These are phyloP conservation scores for Didymella pinodella DNA, from an alignment of 2,329 filamentous ascomycete species.

Conservation along the genomic window DNA sequence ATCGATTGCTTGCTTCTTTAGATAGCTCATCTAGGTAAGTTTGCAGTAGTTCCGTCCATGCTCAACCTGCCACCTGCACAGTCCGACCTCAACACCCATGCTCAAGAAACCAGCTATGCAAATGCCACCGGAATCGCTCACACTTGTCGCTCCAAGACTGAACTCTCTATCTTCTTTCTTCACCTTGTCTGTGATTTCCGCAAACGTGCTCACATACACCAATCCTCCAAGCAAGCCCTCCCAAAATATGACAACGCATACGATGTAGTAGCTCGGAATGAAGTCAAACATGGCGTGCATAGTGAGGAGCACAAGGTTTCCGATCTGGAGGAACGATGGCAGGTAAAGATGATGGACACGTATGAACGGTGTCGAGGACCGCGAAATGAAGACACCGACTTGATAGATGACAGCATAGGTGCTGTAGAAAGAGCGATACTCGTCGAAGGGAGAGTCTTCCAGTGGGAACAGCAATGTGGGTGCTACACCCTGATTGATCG, in stretches of 20 bases:
- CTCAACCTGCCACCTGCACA: slow-evolving; percentile 86
- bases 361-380: slow-evolving; percentile 87
- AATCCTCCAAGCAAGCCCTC: slow-evolving; percentile 89
- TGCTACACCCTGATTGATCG: slow-evolving; percentile 93
- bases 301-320: slow-evolving; percentile 77
- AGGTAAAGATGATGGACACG: slow-evolving; percentile 82
- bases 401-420: slow-evolving; percentile 96
- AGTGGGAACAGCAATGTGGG: slow-evolving; percentile 91
- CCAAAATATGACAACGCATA: slow-evolving; percentile 90
- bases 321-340: slow-evolving; percentile 81
- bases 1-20: background rate
- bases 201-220: slow-evolving; percentile 91
- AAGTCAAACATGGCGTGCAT: slow-evolving; percentile 81
- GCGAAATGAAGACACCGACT: slow-evolving; percentile 91
- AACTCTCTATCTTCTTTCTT: slow-evolving; percentile 84
- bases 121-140: slow-evolving; percentile 90
- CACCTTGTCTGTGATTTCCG: slow-evolving; percentile 87
- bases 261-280: slow-evolving; percentile 83
- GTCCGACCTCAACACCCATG: slow-evolving; percentile 79
- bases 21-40: slow-evolving; percentile 10
- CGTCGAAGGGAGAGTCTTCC: slow-evolving; percentile 74
- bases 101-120: slow-evolving; percentile 86
- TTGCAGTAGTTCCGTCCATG: slow-evolving; percentile 72
- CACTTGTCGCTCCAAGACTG: slow-evolving; percentile 85
- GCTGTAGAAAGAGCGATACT: slow-evolving; percentile 89